These are phyloP conservation scores for Hypomontagnella monticulosa DNA, from an alignment of 495 filamentous ascomycete genomes.

Conservation along the genomic window DNA sequence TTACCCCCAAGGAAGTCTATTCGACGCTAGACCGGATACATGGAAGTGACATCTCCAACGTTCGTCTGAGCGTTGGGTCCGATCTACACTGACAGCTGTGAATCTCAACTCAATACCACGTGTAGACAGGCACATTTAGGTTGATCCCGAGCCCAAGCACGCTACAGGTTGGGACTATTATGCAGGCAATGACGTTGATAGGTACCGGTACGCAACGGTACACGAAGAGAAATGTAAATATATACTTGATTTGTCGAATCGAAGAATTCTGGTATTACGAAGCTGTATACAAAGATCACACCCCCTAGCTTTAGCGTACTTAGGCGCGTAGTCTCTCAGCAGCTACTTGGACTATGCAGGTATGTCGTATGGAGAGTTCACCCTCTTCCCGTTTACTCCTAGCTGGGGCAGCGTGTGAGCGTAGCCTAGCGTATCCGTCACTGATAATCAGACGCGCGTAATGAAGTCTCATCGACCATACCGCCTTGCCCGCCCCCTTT, in stretches of 20 bases:
- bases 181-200: too few species aligned
- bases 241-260: conserved; percentile 39
- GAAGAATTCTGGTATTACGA: conserved; percentile 44
- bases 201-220: neutral
- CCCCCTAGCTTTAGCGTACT: neutral
- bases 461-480: conserved; percentile 13
- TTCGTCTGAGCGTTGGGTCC: too few species aligned
- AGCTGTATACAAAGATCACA: conserved; percentile 42
- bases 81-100: too few species aligned
- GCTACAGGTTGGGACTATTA: too few species aligned
- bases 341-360: neutral
- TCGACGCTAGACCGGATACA: too few species aligned
- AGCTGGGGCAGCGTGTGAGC: too few species aligned
- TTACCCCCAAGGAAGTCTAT: too few species aligned
- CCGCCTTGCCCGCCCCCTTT: neutral
- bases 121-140: conserved; percentile 3
- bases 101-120: too few species aligned
- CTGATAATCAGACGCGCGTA: conserved; percentile 1
- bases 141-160: conserved; percentile 12
- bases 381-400: neutral
- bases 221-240: neutral
- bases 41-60: too few species aligned
- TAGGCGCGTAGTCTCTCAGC: conserved; percentile 10
- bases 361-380: conserved; percentile 22
- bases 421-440: conserved; percentile 7